These are phyloP conservation scores for Phanerodontia chrysosporium DNA, from an alignment of 768 basidiomycete species.

Conservation along the genomic window DNA sequence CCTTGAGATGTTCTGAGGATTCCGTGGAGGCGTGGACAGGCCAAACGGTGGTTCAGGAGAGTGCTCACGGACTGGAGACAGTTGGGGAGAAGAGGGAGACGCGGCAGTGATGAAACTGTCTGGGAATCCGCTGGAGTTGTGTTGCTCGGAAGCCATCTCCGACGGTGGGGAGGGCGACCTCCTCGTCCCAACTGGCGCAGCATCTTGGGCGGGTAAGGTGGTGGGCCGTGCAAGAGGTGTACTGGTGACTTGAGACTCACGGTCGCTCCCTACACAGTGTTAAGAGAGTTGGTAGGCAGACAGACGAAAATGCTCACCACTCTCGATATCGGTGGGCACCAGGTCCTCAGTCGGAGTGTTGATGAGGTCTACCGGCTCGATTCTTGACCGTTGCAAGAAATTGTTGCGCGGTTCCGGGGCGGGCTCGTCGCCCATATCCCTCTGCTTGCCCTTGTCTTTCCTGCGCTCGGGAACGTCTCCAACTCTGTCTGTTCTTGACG, in stretches of 20 bases:
- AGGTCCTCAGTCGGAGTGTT: not conserved
- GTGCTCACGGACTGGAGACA: constrained; percentile 7
- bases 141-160: not conserved
- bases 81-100: constrained; percentile 19
- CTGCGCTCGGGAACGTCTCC: constrained; percentile 15
- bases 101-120: not conserved
- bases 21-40: constrained; percentile 47
- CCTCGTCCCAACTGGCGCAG: not conserved
- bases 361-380: constrained; percentile 8
- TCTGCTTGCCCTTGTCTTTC: constrained; percentile 6
- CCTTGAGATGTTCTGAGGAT: constrained; percentile 36
- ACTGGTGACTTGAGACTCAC: constrained; percentile 26
- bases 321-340: constrained; percentile 6
- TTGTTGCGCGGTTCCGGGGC: not conserved
- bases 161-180: constrained; percentile 27
- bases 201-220: constrained; percentile 10
- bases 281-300: not conserved
- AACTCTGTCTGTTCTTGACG: not conserved
- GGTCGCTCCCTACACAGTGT: constrained; percentile 36
- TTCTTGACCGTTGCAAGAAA: not conserved
- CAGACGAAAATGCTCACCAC: not conserved
- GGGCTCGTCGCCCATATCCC: constrained; percentile 14
- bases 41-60: constrained; percentile 14
- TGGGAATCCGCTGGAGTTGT: not conserved
- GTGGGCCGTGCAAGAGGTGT: constrained; percentile 20